Evolutionary conservation across 345 rosid genomes (phyloP).

Genomic region (Populus alba): DNA sequence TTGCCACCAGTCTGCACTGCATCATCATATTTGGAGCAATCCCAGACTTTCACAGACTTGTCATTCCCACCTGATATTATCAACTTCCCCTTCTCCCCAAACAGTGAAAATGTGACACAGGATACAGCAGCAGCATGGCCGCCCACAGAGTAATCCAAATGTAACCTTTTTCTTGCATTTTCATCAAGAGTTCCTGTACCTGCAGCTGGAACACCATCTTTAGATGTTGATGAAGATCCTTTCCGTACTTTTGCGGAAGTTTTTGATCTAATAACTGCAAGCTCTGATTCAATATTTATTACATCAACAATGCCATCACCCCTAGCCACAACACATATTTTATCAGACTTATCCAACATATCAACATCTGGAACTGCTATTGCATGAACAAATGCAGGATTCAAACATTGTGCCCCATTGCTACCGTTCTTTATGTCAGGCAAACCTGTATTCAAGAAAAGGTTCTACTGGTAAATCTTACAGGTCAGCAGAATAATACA

Average conservation of each 20-base stretch:
- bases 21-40: conserved; percentile 48
- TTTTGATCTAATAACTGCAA: conserved; percentile 40
- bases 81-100: conserved; percentile 69
- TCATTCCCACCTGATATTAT: conserved; percentile 85
- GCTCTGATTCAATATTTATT: conserved; percentile 66
- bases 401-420: conserved; percentile 58
- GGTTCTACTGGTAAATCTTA: no score
- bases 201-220: conserved; percentile 18
- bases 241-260: conserved; percentile 39
- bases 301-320: conserved; percentile 79
- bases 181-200: conserved; percentile 18
- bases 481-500: no score
- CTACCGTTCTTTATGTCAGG: conserved; percentile 32
- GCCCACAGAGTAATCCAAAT: conserved; percentile 71
- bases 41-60: conserved; percentile 78
- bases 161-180: conserved; percentile 46
- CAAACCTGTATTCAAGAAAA: conserved; percentile 39
- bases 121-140: conserved; percentile 90
- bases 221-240: conserved; percentile 54
- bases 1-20: conserved; percentile 31
- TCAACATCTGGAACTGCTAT: conserved; percentile 73
- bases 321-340: conserved; percentile 69
- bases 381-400: conserved; percentile 91
- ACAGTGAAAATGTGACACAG: conserved; percentile 70
- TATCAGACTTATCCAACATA: conserved; percentile 59